These are phyloP conservation scores for Marasmius sp. DNA, from an alignment of 1,284 basidiomycete species.

Conservation along the genomic window DNA sequence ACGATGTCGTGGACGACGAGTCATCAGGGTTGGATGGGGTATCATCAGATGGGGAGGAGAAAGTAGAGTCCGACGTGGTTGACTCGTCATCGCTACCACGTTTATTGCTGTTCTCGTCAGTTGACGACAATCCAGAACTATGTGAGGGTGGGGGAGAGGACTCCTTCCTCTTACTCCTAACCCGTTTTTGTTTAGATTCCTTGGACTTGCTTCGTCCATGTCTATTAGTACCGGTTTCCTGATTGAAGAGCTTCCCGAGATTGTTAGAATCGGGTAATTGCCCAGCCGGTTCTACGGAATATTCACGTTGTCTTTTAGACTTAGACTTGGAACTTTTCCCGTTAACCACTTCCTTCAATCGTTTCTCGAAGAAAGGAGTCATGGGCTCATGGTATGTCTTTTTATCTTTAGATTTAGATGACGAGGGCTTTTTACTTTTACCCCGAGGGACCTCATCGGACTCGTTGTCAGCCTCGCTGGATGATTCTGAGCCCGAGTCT, in stretches of 20 bases:
- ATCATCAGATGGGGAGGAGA: no score
- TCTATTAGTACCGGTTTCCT: neutral
- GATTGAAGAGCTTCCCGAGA: neutral
- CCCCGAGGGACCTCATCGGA: neutral
- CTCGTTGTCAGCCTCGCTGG: neutral
- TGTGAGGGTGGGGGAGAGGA: neutral
- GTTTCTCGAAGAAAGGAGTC: neutral
- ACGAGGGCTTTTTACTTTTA: neutral
- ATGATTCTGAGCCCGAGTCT: neutral
- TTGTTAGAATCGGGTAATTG: neutral
- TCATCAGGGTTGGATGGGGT: neutral
- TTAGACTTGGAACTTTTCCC: neutral
- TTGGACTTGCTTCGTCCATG: neutral
- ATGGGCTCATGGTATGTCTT: neutral
- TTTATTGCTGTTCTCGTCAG: neutral
- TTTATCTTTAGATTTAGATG: no score
- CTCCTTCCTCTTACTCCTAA: neutral
- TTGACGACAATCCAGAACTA: no score
- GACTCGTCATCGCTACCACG: neutral
- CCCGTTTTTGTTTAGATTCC: neutral
- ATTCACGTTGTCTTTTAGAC: neutral
- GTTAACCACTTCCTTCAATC: neutral
- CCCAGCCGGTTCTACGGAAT: neutral
- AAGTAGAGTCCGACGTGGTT: neutral
- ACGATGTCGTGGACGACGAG: neutral